A percentile compares a stretch with the other conserved stretches of the same genome.
phyloP scores from a whole-genome alignment of 2,329 filamentous ascomycete species.

The Thelonectria discophora region DNA sequence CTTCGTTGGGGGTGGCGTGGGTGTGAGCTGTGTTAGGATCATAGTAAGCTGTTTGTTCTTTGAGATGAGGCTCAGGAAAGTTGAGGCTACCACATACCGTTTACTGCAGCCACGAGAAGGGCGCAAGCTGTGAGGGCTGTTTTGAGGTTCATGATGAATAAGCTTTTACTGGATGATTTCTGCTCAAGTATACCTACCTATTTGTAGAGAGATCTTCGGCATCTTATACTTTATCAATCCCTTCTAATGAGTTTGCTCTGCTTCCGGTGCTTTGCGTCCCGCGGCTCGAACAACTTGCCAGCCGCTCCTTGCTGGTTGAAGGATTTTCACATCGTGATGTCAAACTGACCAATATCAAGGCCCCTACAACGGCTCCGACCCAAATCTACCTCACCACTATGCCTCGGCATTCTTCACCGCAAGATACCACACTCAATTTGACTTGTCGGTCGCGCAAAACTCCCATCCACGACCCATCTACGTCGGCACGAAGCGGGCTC shows the following conservation, averaged over 20 bases:
- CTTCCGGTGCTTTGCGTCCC: too few relatives aligned
- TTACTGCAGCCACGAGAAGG: background rate
- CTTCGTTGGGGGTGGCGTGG: background rate
- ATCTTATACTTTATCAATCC: background rate
- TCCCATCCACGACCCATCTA: background rate
- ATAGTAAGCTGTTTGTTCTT: background rate
- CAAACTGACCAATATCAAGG: background rate
- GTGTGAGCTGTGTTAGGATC: background rate
- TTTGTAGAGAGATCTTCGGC: background rate
- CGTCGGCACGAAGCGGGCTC: constrained; percentile 3
- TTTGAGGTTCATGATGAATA: background rate
- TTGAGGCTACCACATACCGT: background rate
- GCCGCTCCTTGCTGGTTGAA: background rate
- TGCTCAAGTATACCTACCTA: background rate
- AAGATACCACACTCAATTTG: background rate
- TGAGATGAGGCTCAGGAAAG: too few relatives aligned
- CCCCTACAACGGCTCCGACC: background rate
- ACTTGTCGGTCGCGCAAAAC: background rate
- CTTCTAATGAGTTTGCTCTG: too few relatives aligned
- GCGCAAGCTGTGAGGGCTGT: background rate
- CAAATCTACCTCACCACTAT: background rate
- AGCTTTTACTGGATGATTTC: background rate
- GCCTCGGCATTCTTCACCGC: background rate
- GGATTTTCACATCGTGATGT: background rate
- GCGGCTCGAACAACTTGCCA: too few relatives aligned